Evolutionary conservation across 2,329 filamentous ascomycete genomes (phyloP), one percentile per base, ranked within the genome.

Genomic region (Aspergillus pseudotamarii): DNA sequence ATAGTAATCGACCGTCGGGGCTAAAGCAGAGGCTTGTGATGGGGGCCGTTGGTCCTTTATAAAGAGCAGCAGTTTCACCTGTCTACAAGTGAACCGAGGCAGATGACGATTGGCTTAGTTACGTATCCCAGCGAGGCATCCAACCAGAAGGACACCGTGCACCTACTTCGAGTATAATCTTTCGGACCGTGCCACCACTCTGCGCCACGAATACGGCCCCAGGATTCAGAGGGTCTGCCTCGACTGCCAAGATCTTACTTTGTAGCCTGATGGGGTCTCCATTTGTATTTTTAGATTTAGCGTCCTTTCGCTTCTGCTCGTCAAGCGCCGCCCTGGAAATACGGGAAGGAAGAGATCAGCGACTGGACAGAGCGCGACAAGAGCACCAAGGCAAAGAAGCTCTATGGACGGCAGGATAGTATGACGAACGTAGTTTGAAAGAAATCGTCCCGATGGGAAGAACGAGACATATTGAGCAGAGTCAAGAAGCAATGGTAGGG

Each of bases 361-460:
- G 58, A 62, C 30, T 51, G 21, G 45, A 23, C 59, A 48, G 30
- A 26, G 21, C 14, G 51, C 38, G 30, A 14, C n/a, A 34, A 34
- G n/a, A 26, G 34, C 12, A 55, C 19, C 19, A 32, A n/a, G 32
- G 11, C 10, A 16, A 16, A 36, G 9, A 14, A 26, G 51, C 9
- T 16, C 23, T 55, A 54, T 34, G 30, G 28, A 36, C 38, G 58
- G 51, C 51, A 41, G 58, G 51, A 53, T 38, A 59, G 60, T 55
- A 55, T 38, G 65, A 76, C 89, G 79, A 81, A 95, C 92, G 94
- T 91, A 34, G 93, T 96, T 79, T 97, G 92, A 75, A 98, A 98
- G 82, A 96, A 98, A 74, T 95, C 88, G 34, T 91, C 89, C 58
- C 89, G 85, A 73, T 96, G 87, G 57, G 86, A 85, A 32, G 91